Percentiles rank a stretch among this genome's conserved stretches.
Evolutionary conservation across 441 rosid genomes (phyloP).

Genomic region (Aquilaria agallochum): DNA sequence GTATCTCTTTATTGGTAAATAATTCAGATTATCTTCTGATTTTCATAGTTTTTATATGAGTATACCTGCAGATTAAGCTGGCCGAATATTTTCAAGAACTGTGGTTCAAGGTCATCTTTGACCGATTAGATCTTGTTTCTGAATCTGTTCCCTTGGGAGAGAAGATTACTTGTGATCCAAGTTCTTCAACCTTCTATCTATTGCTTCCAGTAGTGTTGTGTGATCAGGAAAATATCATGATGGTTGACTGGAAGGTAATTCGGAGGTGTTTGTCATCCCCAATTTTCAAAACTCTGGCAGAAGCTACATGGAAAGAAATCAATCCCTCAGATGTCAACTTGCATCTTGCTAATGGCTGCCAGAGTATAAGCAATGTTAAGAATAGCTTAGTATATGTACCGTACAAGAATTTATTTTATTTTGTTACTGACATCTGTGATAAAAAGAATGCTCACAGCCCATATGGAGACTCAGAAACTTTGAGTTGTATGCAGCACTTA

Average conservation of each 20-base stretch:
- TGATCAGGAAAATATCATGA: constrained; percentile 28
- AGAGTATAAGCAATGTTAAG: constrained; percentile 47
- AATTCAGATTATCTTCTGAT: constrained; percentile 8
- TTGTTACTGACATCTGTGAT: constrained; percentile 39
- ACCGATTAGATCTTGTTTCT: constrained; percentile 47
- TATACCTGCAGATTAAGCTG: constrained; percentile 51
- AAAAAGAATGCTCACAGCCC: constrained; percentile 53
- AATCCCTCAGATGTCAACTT: constrained; percentile 29
- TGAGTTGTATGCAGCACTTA: constrained; percentile 49
- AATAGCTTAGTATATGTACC: constrained; percentile 70
- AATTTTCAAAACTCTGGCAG: constrained; percentile 46
- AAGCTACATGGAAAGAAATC: constrained; percentile 22
- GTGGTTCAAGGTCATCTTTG: constrained; percentile 75
- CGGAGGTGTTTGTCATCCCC: constrained; percentile 84
- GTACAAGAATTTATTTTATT: constrained; percentile 60
- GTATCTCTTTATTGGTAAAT: constrained; percentile 7
- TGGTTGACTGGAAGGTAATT: constrained; percentile 66
- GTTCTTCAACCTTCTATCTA: constrained; percentile 62
- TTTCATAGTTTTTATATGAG: constrained; percentile 15
- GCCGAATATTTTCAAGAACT: constrained; percentile 84
- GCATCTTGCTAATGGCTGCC: constrained; percentile 67
- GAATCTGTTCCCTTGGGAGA: constrained; percentile 62
- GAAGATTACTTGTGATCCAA: constrained; percentile 30
- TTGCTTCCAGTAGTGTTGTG: constrained; percentile 66
- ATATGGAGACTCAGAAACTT: constrained; percentile 30